Base-by-base conservation (phyloP, 78 protist genomes). In the Dictyostelium intermedium region DNA sequence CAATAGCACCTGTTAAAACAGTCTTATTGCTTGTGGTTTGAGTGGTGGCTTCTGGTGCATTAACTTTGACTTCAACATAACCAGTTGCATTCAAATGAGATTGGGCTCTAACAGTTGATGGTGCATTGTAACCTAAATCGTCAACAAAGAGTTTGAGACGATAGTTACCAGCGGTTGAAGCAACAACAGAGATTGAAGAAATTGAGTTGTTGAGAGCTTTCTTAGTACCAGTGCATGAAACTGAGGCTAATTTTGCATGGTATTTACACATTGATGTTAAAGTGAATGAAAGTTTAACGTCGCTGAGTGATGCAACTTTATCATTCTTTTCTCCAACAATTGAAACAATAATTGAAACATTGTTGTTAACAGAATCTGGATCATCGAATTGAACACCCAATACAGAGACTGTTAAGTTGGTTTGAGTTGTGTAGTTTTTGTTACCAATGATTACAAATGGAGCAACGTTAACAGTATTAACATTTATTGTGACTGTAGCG, bases 1-100 rank as follows among this genome's bases (percentile, higher is more conserved):
- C 94, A 9, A 80, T 78, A 11, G 87, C 87, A 80, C 56, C 94
- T 47, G 87, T 76, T 32, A 87, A 76, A 43, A 89, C 82, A 5
- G 94, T 89, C 34, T 60, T 89, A 84, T 89, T 89, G 53, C 3
- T 80, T 0, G 43, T 35, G 7, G 43, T 16, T 37, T 18, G 73
- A 2, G 60, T 45, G 23, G 47, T 76, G 1, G 78, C 34, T 43
- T 50, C 56, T 11, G 72, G 56, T 41, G 69, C 85, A 82, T 73
- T 18, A 53, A 70, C 9, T 37, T 25, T 27, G 8, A 87, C 7
- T 1, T 43, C 32, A 6, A 87, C 56, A 41, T 87, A 41, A 9
- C 80, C 39, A 1, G 84, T 56, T 14, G 41, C 93, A 63, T 45
- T 77, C 13, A 87, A 16, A 16, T 16, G 27, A 56, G 23, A 25